Percentiles rank a stretch among this genome's conserved stretches.
Evolutionary conservation across 225 moss, liverwort and hornwort species (phyloP).

Genomic region (Ulota crispa): DNA sequence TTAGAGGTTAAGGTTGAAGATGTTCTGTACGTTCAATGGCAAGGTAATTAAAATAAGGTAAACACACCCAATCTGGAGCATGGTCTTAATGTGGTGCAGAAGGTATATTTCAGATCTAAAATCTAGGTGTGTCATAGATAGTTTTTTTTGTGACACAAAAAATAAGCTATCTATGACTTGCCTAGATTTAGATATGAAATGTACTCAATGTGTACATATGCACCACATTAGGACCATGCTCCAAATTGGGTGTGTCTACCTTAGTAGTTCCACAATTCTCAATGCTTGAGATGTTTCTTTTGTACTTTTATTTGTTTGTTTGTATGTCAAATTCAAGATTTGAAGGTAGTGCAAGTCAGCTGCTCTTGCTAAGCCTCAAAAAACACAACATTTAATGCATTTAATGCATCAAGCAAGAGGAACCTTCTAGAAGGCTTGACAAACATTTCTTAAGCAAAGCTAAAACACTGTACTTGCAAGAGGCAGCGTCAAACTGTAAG

Average conservation of each 20-base stretch:
- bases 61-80: no score
- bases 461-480: background rate
- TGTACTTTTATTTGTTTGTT: background rate
- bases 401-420: background rate
- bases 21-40: background rate
- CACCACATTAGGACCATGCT: no score
- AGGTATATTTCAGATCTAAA: no score
- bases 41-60: background rate
- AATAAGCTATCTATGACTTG: no score
- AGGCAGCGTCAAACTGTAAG: background rate
- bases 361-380: conserved; percentile 12
- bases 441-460: background rate
- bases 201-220: no score
- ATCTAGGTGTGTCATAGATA: no score
- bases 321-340: background rate
- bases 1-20: background rate
- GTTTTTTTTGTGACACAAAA: no score
- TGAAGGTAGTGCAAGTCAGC: background rate
- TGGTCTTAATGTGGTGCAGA: no score
- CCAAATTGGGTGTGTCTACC: no score
- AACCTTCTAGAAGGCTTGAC: background rate
- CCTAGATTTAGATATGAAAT: no score
- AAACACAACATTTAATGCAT: conserved; percentile 18
- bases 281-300: background rate
- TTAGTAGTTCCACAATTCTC: background rate